phyloP scores from a whole-genome alignment of 2,329 filamentous ascomycete species.

The Aurifilum marmelostoma region DNA sequence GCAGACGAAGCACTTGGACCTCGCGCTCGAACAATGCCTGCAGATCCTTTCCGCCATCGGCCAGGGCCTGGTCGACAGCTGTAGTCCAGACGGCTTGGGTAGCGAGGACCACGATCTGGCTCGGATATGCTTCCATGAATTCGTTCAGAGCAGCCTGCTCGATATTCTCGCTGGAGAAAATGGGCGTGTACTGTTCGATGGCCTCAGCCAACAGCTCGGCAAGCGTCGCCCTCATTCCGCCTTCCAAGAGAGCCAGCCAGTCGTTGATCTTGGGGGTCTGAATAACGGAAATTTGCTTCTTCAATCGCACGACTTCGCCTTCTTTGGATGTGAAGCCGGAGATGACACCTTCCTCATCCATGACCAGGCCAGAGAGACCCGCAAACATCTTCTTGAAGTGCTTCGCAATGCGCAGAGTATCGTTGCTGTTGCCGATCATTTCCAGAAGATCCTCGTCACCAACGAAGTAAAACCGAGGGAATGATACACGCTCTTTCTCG shows the following conservation, averaged over 20 bases:
- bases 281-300: constrained; percentile 87
- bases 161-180: constrained; percentile 73
- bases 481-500: constrained; percentile 95
- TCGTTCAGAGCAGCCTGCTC: constrained; percentile 71
- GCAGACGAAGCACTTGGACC: constrained; percentile 79
- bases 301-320: constrained; percentile 83
- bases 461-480: constrained; percentile 99
- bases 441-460: constrained; percentile 97
- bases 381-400: constrained; percentile 99
- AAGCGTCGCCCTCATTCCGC: constrained; percentile 90
- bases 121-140: constrained; percentile 86
- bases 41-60: constrained; percentile 70
- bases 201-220: constrained; percentile 90
- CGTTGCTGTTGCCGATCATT: constrained; percentile 99
- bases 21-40: constrained; percentile 77
- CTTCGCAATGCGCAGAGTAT: constrained; percentile 93
- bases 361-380: constrained; percentile 84
- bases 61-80: constrained; percentile 77
- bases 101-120: constrained; percentile 92
- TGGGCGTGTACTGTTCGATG: constrained; percentile 76
- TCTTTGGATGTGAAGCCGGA: constrained; percentile 95
- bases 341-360: constrained; percentile 89
- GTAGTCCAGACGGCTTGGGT: constrained; percentile 94
- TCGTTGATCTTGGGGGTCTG: constrained; percentile 98
- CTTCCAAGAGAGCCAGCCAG: constrained; percentile 93